phyloP scores from a whole-genome alignment of 2,329 filamentous ascomycete species.

The Ceratocystis cacaofunesta region DNA sequence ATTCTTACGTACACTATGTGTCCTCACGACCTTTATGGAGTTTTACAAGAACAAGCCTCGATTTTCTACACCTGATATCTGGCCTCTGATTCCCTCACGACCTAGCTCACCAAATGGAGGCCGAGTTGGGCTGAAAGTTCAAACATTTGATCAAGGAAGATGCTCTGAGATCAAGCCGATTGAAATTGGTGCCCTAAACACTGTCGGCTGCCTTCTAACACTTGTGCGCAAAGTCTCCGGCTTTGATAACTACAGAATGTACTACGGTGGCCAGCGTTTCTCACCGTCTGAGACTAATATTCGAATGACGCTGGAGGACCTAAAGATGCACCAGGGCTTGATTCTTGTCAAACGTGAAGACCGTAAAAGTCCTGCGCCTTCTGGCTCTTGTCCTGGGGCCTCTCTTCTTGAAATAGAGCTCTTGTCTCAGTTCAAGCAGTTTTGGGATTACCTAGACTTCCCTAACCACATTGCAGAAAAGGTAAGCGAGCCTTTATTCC shows the following conservation, averaged over 20 bases:
- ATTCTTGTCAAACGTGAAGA: constrained; percentile 48
- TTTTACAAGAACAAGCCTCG: constrained; percentile 47
- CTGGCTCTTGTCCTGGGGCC: constrained; percentile 30
- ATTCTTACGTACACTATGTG: constrained; percentile 53
- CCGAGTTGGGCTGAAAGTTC: constrained; percentile 53
- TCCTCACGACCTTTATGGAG: constrained; percentile 52
- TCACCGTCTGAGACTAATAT: constrained; percentile 44
- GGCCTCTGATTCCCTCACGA: constrained; percentile 36
- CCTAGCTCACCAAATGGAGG: constrained; percentile 45
- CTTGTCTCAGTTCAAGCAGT: constrained; percentile 63
- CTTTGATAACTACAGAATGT: constrained; percentile 61
- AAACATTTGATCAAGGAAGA: constrained; percentile 50
- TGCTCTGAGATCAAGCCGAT: constrained; percentile 48
- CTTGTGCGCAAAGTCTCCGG: constrained; percentile 54
- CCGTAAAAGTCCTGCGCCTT: constrained; percentile 30
- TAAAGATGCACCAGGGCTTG: constrained; percentile 49
- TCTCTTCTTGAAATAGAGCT: constrained; percentile 63
- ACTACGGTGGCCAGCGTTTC: constrained; percentile 53
- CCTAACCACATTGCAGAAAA: constrained; percentile 54
- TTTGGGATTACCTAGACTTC: constrained; percentile 69
- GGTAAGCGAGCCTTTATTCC: constrained; percentile 28
- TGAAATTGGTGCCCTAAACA: constrained; percentile 55
- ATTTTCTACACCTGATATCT: constrained; percentile 43
- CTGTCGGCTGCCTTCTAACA: constrained; percentile 51
- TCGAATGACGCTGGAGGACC: constrained; percentile 49